Conservation (phyloP, 176 grass and related monocot species). For the Coix lacrymajobi region DNA sequence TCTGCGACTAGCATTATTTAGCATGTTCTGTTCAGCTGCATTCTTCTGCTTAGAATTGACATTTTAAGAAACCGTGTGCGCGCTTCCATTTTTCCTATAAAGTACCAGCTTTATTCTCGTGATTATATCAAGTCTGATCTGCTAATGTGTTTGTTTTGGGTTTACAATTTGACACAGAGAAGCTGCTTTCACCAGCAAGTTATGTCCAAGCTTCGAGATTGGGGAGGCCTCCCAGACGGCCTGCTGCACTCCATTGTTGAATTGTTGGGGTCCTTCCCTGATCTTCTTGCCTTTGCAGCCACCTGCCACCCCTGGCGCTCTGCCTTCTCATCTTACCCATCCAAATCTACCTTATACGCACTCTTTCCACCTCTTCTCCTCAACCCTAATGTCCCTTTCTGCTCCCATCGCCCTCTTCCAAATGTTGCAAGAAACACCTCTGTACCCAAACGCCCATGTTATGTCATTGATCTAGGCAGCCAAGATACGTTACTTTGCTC, state of each 20-base stretch:
- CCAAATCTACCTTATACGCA: not conserved
- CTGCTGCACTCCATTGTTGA: slow-evolving; percentile 22
- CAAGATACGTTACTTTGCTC: not conserved
- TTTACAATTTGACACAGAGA: not conserved
- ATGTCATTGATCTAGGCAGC: not conserved
- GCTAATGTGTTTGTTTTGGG: not conserved
- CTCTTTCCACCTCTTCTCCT: slow-evolving; percentile 3
- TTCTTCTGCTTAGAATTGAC: too few species aligned
- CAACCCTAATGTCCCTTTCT: not conserved
- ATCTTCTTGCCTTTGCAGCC: slow-evolving; percentile 6
- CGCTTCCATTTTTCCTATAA: not conserved
- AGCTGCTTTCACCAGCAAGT: not conserved
- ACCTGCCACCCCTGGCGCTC: slow-evolving; percentile 25
- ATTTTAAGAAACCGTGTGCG: too few species aligned
- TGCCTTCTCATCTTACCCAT: not conserved
- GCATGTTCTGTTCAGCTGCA: too few species aligned
- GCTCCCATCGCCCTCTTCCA: not conserved
- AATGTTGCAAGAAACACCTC: not conserved
- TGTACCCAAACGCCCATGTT: not conserved
- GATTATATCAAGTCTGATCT: not conserved
- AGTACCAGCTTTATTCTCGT: not conserved
- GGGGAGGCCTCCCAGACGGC: slow-evolving; percentile 13
- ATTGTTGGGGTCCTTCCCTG: slow-evolving; percentile 3
- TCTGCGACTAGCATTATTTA: not conserved
- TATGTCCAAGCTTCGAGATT: not conserved